These are phyloP conservation scores for Suillus hirtellus DNA, from an alignment of 768 basidiomycete genomes.

Conservation along the genomic window DNA sequence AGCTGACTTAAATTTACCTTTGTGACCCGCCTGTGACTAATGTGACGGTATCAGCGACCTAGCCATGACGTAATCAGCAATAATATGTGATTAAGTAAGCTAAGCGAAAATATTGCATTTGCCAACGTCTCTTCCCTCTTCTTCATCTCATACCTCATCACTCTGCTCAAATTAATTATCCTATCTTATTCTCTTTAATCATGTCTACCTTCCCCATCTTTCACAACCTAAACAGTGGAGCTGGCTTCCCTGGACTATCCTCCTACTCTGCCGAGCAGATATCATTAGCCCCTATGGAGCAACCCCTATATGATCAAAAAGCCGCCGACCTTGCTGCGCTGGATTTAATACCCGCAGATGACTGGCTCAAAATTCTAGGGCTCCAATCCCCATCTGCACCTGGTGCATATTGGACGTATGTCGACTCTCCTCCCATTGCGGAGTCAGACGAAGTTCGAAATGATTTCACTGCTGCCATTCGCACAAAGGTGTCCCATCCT, in stretches of 20 bases:
- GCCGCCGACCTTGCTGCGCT: neutral
- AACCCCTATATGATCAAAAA: neutral
- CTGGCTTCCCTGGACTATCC: neutral
- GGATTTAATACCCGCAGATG: neutral
- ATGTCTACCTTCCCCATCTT: neutral
- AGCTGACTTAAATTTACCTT: no score
- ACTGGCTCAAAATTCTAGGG: neutral
- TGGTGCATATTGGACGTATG: neutral
- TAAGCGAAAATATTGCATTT: neutral
- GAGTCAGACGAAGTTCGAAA: neutral
- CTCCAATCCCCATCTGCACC: neutral
- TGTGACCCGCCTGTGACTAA: no score
- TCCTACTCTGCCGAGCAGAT: neutral
- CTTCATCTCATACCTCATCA: slow-evolving; percentile 1
- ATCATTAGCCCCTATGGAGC: neutral
- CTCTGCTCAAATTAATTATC: no score
- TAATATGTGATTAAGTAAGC: neutral
- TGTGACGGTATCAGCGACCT: no score
- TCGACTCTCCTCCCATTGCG: no score
- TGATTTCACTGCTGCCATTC: neutral
- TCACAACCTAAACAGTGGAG: neutral
- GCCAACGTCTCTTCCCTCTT: neutral
- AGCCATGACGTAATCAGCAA: neutral
- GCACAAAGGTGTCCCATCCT: neutral
- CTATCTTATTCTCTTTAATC: no score